Conservation (phyloP, 306 rosid genomes). For the Hippophae rhamnoides region DNA sequence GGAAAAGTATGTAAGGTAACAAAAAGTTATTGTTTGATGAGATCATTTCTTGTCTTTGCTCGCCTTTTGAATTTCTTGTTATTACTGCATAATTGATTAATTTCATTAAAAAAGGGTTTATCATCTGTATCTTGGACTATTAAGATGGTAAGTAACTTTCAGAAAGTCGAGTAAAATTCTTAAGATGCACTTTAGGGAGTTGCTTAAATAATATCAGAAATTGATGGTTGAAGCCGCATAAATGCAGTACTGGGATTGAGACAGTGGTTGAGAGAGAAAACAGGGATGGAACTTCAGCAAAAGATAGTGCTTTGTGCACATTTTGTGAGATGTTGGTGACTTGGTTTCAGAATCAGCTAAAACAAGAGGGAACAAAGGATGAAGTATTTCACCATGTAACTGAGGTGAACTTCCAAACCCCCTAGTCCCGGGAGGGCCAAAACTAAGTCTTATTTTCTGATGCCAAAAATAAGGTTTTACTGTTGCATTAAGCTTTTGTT, state of each 20-base stretch:
- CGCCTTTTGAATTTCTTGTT: not conserved
- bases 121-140: too few species aligned
- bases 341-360: constrained; percentile 75
- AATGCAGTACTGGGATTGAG: constrained; percentile 49
- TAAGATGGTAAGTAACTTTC: too few species aligned
- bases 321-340: constrained; percentile 68
- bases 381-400: constrained; percentile 41
- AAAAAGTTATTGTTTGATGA: constrained; percentile 7
- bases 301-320: constrained; percentile 38
- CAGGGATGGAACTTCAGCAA: constrained; percentile 21
- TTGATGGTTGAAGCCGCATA: constrained; percentile 9
- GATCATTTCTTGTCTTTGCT: not conserved
- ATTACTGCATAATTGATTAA: too few species aligned
- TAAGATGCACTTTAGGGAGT: not conserved
- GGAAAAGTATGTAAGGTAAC: constrained; percentile 36
- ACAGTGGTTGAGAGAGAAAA: constrained; percentile 52
- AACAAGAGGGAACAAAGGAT: constrained; percentile 49
- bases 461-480: constrained; percentile 1
- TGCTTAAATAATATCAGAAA: constrained; percentile 6
- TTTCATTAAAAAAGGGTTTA: too few species aligned
- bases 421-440: not conserved
- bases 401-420: constrained; percentile 33
- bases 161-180: too few species aligned
- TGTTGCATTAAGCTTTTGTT: constrained; percentile 7
- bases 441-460: constrained; percentile 4